Evolutionary conservation across 2,329 filamentous ascomycete genomes (phyloP).

Genomic region (Xylaria sp.): DNA sequence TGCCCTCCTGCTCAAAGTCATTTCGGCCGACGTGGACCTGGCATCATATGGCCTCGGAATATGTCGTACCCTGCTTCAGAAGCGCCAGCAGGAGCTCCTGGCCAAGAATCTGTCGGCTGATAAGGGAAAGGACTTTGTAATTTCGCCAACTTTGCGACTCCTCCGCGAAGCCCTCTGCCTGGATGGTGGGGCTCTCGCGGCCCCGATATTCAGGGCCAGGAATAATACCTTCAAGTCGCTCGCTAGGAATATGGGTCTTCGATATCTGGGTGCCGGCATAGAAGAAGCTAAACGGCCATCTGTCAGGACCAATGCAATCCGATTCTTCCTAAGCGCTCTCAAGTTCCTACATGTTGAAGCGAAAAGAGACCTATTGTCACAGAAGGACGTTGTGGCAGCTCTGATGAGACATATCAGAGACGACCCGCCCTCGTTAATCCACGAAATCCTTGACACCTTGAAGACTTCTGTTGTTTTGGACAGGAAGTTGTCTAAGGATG

Average conservation of each 20-base stretch:
- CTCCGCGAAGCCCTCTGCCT: constrained; percentile 84
- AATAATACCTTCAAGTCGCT: constrained; percentile 80
- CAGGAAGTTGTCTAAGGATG: constrained; percentile 68
- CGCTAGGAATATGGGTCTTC: constrained; percentile 78
- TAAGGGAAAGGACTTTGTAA: constrained; percentile 83
- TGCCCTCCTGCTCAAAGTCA: constrained; percentile 76
- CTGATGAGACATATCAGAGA: constrained; percentile 77
- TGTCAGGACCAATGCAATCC: constrained; percentile 79
- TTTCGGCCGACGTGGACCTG: constrained; percentile 75
- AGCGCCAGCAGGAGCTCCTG: constrained; percentile 78
- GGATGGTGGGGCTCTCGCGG: constrained; percentile 81
- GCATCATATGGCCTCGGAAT: constrained; percentile 75
- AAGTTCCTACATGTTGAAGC: constrained; percentile 76
- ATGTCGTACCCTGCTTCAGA: constrained; percentile 79
- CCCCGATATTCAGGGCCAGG: constrained; percentile 74
- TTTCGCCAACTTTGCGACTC: constrained; percentile 84
- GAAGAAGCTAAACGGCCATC: constrained; percentile 74
- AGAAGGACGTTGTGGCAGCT: constrained; percentile 69
- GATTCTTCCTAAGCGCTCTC: constrained; percentile 78
- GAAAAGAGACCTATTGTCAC: constrained; percentile 81
- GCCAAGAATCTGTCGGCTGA: constrained; percentile 77
- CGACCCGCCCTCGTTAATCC: constrained; percentile 74
- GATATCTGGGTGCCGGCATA: constrained; percentile 57
- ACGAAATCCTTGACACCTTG: constrained; percentile 73
- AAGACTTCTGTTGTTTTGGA: constrained; percentile 75